These are phyloP conservation scores for Candida frijolesensis DNA, from an alignment of 1,139 yeast genomes.

Conservation along the genomic window DNA sequence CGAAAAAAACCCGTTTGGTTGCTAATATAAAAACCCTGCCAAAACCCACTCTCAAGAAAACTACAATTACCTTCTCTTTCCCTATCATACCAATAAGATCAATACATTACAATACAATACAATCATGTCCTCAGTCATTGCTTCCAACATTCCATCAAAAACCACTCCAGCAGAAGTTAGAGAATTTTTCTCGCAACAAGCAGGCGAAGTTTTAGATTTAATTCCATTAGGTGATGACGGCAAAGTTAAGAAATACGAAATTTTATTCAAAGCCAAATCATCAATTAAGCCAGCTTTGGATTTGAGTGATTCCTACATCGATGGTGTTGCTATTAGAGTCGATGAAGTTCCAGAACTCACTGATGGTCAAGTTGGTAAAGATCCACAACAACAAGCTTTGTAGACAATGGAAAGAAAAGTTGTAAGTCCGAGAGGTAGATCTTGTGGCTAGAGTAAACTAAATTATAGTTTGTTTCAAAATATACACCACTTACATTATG, in stretches of 20 bases:
- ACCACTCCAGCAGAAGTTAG: slow-evolving; percentile 57
- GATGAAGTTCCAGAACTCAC: slow-evolving; percentile 33
- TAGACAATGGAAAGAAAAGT: too few species aligned
- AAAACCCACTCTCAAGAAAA: neutral
- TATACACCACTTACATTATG: neutral
- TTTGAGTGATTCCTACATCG: slow-evolving; percentile 73
- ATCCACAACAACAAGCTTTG: slow-evolving; percentile 23
- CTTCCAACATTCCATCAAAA: slow-evolving; percentile 57
- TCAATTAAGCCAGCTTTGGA: slow-evolving; percentile 74
- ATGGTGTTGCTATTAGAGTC: slow-evolving; percentile 56
- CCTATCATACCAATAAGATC: neutral
- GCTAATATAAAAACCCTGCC: neutral
- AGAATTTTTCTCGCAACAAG: slow-evolving; percentile 72
- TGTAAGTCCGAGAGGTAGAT: too few species aligned
- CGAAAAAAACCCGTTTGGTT: neutral
- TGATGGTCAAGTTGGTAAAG: slow-evolving; percentile 8
- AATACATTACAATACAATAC: neutral
- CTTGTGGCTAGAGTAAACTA: too few species aligned
- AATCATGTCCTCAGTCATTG: slow-evolving; percentile 48
- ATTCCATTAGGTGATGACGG: slow-evolving; percentile 11
- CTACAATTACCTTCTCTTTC: neutral
- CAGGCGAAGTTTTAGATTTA: slow-evolving; percentile 50
- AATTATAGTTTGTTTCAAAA: neutral
- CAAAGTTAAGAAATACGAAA: slow-evolving; percentile 42
- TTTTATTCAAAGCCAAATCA: slow-evolving; percentile 56